A percentile compares a stretch with the other conserved stretches of the same genome.
Conservation (phyloP, 2,329 filamentous ascomycete species). For the Xylariales sp. region DNA sequence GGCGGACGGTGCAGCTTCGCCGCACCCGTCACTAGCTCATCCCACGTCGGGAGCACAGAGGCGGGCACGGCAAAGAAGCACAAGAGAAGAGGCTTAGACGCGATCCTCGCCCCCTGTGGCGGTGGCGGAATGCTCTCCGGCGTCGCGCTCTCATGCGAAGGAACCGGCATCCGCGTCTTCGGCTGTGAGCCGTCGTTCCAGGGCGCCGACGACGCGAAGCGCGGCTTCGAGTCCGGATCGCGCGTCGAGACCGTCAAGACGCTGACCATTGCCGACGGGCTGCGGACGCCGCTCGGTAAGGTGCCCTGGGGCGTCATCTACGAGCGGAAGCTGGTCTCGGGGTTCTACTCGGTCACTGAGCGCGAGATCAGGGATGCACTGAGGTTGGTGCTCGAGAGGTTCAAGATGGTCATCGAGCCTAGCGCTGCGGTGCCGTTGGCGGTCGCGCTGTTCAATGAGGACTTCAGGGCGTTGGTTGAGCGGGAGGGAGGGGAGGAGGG, state of each 20-base stretch:
- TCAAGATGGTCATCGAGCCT: conserved; percentile 90
- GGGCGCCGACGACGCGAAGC: conserved; percentile 76
- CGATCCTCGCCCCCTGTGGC: conserved; percentile 77
- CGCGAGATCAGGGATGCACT: conserved; percentile 75
- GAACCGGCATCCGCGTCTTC: conserved; percentile 71
- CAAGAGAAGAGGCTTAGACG: conserved; percentile 46
- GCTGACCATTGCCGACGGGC: conserved; percentile 81
- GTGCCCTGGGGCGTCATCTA: conserved; percentile 76
- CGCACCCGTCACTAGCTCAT: conserved; percentile 11
- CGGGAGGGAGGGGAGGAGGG: conserved; percentile 64
- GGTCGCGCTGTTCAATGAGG: conserved; percentile 77
- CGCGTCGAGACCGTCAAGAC: conserved; percentile 66
- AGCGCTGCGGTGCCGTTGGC: conserved; percentile 81
- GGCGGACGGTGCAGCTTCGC: conserved; percentile 6
- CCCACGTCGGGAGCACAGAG: no score
- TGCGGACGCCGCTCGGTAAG: conserved; percentile 75
- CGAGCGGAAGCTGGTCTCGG: conserved; percentile 62
- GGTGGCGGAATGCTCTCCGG: conserved; percentile 87
- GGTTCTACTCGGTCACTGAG: conserved; percentile 71
- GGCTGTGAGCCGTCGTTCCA: conserved; percentile 80
- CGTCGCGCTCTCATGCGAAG: conserved; percentile 69
- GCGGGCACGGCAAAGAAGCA: conserved; percentile 11
- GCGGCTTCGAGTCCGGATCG: conserved; percentile 60
- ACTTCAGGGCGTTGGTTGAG: conserved; percentile 69
- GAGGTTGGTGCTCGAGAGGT: conserved; percentile 73